Percentiles rank a stretch among this genome's conserved stretches.
Conservation (phyloP, 257 asterid species). For the Ocimum tenuiflorum region DNA sequence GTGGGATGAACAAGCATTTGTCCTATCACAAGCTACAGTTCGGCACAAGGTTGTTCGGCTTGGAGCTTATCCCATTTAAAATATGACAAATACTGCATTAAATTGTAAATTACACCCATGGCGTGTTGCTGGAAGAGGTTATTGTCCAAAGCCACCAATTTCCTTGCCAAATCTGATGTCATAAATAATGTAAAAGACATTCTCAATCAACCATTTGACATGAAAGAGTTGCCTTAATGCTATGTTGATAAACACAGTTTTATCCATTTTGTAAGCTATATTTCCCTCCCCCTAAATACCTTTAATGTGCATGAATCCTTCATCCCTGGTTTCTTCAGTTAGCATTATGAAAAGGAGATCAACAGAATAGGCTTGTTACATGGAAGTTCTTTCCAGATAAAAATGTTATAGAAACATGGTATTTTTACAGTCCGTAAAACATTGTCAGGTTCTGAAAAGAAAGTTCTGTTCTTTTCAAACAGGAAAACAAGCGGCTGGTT, state of each 20-base stretch:
- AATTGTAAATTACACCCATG: not conserved
- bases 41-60: not conserved
- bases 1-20: too few species aligned
- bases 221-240: not conserved
- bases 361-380: not conserved
- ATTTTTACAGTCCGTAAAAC: not conserved
- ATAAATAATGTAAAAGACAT: not conserved
- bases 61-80: not conserved
- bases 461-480: not conserved
- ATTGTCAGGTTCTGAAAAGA: not conserved
- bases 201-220: not conserved
- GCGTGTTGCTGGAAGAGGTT: too few species aligned
- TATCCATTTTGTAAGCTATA: not conserved
- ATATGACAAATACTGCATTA: not conserved
- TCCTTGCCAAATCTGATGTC: not conserved
- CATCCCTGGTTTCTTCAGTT: not conserved
- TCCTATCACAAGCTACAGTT: not conserved
- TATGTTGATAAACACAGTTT: not conserved
- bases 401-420: not conserved
- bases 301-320: not conserved
- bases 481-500: not conserved
- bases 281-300: not conserved
- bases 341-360: not conserved
- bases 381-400: not conserved
- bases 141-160: not conserved